phyloP scores from a whole-genome alignment of 805 yeast genomes.

The Myxozyma geophila region DNA sequence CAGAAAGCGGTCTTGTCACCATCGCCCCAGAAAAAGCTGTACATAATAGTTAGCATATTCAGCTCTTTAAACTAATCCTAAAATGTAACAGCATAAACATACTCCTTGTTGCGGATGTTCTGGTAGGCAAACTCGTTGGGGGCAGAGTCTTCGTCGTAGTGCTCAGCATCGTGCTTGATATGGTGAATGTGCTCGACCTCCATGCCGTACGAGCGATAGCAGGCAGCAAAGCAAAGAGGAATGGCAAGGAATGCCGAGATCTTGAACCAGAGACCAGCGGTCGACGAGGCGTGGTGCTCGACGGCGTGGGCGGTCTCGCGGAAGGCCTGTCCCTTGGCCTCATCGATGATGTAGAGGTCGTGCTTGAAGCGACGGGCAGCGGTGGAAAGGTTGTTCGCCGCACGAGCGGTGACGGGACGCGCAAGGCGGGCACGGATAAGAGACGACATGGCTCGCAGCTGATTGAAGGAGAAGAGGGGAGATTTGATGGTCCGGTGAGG shows the following conservation, averaged over 20 bases:
- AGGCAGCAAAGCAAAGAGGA: constrained; percentile 78
- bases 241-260: constrained; percentile 77
- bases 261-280: constrained; percentile 83
- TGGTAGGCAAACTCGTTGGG: constrained; percentile 89
- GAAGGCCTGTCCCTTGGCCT: constrained; percentile 30
- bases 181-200: constrained; percentile 92
- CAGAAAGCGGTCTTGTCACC: constrained; percentile 98
- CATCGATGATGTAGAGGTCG: constrained; percentile 20
- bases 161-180: constrained; percentile 55
- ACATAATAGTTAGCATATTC: background rate
- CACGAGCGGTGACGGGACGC: constrained; percentile 20
- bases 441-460: constrained; percentile 23
- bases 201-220: constrained; percentile 77
- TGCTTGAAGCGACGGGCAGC: constrained; percentile 17
- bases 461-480: background rate
- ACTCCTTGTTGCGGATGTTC: constrained; percentile 80
- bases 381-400: constrained; percentile 8
- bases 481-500: background rate
- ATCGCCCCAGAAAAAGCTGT: constrained; percentile 92
- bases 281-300: constrained; percentile 76
- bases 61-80: background rate
- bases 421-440: constrained; percentile 23
- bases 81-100: constrained; percentile 1
- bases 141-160: constrained; percentile 86
- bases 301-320: constrained; percentile 47